Evolutionary conservation across 805 yeast species (phyloP), one percentile per base, ranked within the genome.

Genomic region (Kodamaea kakaduensis): DNA sequence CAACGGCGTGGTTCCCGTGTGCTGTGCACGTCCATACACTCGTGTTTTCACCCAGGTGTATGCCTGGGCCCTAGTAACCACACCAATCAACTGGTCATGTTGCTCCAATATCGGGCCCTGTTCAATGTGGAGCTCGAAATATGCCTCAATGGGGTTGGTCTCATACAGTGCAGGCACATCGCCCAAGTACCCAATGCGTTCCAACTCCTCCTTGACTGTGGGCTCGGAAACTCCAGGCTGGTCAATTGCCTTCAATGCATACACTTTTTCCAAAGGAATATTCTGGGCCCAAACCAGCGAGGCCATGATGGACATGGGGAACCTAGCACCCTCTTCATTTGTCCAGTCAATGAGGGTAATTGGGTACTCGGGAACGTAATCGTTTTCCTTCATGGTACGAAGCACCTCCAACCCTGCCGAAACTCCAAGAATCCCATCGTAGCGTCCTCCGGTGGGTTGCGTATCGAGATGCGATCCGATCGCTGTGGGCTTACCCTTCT

Each of bases 291-390:
- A 81, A 2, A 79, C 84, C 9, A 79, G 69, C 4, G 82, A 74
- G 2, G 82, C 73, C 73, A 81, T 78, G 54, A 78, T 69, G 28
- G 81, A 68, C 58, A 73, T 64, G n/a, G 87, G 84, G 49, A 80
- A 81, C 33, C 89, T 58, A 0, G 88, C 87, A 38, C 89, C 89
- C 59, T 81, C 89, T 51, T 81, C 89, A 49, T 81, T 81, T 54
- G 79, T 77, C 89, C 89, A 81, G 48, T 75, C 69, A 25, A 81
- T 69, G 4, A 78, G 67, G 5, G 81, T 78, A 37, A 81, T 71
- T 6, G 87, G 87, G 42, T 66, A 80, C 36, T 77, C 70, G n/a
- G 89, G 85, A 8, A 61, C 64, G 47, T 59, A 70, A 27, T 67
- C 61, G 52, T 77, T 75, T 12, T 76, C 84, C 40, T 77, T 73